phyloP scores from a whole-genome alignment of 306 rosid species.

The Cicer yamashitae region DNA sequence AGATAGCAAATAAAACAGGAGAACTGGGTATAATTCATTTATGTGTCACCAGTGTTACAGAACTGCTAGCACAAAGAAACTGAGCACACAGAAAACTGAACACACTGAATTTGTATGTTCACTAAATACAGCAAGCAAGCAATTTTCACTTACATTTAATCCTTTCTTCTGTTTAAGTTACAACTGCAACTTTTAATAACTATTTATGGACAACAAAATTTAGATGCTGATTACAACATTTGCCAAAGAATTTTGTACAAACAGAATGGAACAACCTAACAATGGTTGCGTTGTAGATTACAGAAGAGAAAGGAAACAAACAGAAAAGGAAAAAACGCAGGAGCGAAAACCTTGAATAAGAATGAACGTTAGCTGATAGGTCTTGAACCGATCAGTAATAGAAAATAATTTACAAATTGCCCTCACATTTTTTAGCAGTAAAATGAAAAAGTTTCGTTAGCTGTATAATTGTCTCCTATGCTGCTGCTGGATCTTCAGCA shows the following conservation, averaged over 20 bases:
- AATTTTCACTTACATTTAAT: constrained; percentile 35
- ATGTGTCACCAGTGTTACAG: not conserved
- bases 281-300: constrained; percentile 50
- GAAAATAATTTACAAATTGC: constrained; percentile 65
- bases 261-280: constrained; percentile 63
- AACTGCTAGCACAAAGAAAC: not conserved
- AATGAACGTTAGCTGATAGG: constrained; percentile 58
- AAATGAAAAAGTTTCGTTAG: constrained; percentile 49
- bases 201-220: constrained; percentile 51
- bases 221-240: constrained; percentile 61
- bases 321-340: constrained; percentile 25
- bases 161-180: constrained; percentile 50
- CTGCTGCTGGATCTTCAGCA: constrained; percentile 52
- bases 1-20: no score
- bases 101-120: constrained; percentile 19
- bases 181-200: constrained; percentile 44
- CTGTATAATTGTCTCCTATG: constrained; percentile 47
- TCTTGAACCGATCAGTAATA: constrained; percentile 52
- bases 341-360: constrained; percentile 54
- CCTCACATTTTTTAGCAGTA: constrained; percentile 52
- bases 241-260: constrained; percentile 71
- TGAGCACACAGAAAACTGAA: not conserved
- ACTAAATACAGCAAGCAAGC: constrained; percentile 41
- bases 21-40: not conserved
- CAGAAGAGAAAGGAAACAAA: constrained; percentile 33